Conservation (phyloP, 2,329 filamentous ascomycete species). For the Hypoxylon sp. region DNA sequence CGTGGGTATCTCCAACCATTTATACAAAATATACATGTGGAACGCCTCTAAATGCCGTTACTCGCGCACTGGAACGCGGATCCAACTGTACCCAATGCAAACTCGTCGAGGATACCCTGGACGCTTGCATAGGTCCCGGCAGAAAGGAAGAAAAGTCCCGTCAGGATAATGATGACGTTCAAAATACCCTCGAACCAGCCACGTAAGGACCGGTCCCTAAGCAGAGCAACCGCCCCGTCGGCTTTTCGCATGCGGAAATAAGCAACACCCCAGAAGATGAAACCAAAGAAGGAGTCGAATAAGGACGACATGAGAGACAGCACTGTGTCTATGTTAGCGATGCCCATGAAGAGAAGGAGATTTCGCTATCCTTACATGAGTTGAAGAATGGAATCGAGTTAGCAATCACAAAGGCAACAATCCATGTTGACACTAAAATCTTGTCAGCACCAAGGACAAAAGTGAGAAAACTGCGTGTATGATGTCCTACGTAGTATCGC, state of each 20-base stretch:
- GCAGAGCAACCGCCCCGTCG: slow-evolving; percentile 63
- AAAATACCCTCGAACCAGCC: slow-evolving; percentile 65
- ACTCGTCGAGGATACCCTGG: slow-evolving; percentile 77
- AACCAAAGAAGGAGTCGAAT: slow-evolving; percentile 93
- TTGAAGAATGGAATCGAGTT: slow-evolving; percentile 95
- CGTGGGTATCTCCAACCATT: slow-evolving; percentile 36
- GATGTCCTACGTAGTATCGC: slow-evolving; percentile 67
- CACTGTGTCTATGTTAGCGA: slow-evolving; percentile 48
- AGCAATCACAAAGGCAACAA: slow-evolving; percentile 90
- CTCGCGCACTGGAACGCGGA: slow-evolving; percentile 77
- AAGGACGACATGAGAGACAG: slow-evolving; percentile 83
- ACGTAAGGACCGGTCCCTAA: slow-evolving; percentile 60
- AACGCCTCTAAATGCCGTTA: slow-evolving; percentile 63
- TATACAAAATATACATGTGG: slow-evolving; percentile 25
- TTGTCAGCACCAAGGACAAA: slow-evolving; percentile 20
- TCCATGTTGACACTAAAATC: slow-evolving; percentile 69
- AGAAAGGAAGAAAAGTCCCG: slow-evolving; percentile 82
- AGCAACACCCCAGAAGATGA: slow-evolving; percentile 91
- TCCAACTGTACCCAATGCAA: slow-evolving; percentile 68
- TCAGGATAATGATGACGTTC: slow-evolving; percentile 76
- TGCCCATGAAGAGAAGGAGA: slow-evolving; percentile 44
- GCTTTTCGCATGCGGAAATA: slow-evolving; percentile 78
- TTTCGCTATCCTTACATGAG: slow-evolving; percentile 59
- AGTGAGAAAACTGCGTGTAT: slow-evolving; percentile 12
- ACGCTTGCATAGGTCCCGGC: slow-evolving; percentile 84